Evolutionary conservation across 225 moss, liverwort and hornwort species (phyloP).

Genomic region (Physcomitrium patens): DNA sequence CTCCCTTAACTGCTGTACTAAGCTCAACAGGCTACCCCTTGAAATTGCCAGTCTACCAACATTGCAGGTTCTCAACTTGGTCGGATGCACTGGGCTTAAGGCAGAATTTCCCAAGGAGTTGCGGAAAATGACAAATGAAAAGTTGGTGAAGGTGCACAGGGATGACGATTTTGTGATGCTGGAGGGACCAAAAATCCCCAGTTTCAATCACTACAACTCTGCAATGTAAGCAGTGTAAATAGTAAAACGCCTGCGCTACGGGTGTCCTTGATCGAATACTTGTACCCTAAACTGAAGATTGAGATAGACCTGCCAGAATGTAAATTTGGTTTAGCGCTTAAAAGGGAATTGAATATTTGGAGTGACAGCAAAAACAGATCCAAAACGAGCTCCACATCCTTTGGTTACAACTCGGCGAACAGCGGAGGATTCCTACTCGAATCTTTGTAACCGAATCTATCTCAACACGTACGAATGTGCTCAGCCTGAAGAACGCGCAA

Average conservation of each 20-base stretch:
- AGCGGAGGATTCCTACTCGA: too few species aligned
- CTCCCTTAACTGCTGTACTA: constrained; percentile 69
- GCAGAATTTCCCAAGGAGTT: constrained; percentile 48
- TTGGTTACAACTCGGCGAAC: too few species aligned
- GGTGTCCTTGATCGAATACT: too few species aligned
- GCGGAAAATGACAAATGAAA: constrained; percentile 32
- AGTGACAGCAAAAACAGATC: too few species aligned
- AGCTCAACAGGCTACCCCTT: constrained; percentile 59
- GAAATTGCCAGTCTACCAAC: constrained; percentile 62
- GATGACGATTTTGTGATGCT: constrained; percentile 39
- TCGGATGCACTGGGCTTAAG: constrained; percentile 70
- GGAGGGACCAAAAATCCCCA: constrained; percentile 37
- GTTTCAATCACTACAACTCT: constrained; percentile 36
- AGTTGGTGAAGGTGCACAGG: constrained; percentile 36
- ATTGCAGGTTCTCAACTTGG: constrained; percentile 64
- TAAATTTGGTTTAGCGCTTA: too few species aligned
- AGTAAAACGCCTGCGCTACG: background rate
- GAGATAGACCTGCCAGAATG: too few species aligned
- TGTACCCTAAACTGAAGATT: too few species aligned
- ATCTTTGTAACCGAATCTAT: too few species aligned
- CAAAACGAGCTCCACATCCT: too few species aligned
- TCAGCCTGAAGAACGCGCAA: too few species aligned
- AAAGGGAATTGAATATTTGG: too few species aligned
- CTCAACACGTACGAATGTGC: too few species aligned
- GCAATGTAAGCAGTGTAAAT: background rate